Base-by-base conservation (phyloP, 2,329 filamentous ascomycete species). In the Colletotrichum sp. region DNA sequence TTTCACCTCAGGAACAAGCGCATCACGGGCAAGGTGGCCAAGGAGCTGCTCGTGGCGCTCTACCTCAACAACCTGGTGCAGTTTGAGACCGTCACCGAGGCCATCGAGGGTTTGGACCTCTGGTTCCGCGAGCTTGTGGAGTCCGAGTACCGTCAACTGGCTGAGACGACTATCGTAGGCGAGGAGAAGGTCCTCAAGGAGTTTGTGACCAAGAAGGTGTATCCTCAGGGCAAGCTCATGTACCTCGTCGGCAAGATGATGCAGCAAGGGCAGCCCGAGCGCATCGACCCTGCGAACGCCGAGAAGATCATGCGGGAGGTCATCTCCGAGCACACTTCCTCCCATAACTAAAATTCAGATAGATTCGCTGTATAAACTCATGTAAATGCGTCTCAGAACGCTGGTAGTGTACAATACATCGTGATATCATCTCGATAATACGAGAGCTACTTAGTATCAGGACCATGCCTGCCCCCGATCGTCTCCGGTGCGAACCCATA, bases 221-320 rank as follows among this genome's bases (percentile, higher is more conserved):
- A 87, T 72, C 90, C 89, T 0, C 84, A 88, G 71, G 90, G 90
- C 1, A 91, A 91, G 81, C 84, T 91, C 59, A 91, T 91, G 89
- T 91, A 87, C 76, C 82, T 91, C 3, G 87, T 91, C 7, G 90
- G 90, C 24, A 89, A 87, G 80, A 89, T 92, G 87, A 87, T 92
- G 83, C 83, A 85, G 6, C 77, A 86, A 2, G 90, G 89, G 0
- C 85, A 86, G 5, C 86, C 89, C 58, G 88, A 90, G 78, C 83
- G 87, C 33, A 90, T 91, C 72, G 87, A 90, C 66, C 89, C 90
- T 2, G 81, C 81, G 29, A 86, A 81, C 33, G 90, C 89, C 0
- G 87, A 90, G 80, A 81, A 77, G 16, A 81, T 87, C 3, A 84
- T 91, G 83, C 80, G 80, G 55, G 70, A 70, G 21, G 76, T 79